A percentile compares a stretch with the other conserved stretches of the same genome.
Conservation (phyloP, 305 asterid genomes). For the Fraxinus latifolia region DNA sequence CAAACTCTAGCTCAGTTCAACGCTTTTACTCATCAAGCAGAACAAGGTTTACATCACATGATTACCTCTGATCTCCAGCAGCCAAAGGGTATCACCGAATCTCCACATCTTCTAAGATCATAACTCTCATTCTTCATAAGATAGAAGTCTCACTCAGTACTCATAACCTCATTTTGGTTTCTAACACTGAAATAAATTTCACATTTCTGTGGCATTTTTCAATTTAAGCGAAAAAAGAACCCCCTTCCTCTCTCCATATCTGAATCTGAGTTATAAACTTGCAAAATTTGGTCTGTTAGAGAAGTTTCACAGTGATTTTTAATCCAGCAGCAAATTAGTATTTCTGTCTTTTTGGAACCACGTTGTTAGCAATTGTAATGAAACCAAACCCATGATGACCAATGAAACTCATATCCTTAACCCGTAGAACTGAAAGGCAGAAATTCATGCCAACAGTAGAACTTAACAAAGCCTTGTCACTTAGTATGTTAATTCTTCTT, state of each 20-base stretch:
- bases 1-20: neutral
- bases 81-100: neutral
- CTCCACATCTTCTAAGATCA: slow-evolving; percentile 11
- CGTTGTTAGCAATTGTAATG: neutral
- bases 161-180: neutral
- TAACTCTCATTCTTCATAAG: neutral
- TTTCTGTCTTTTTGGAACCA: neutral
- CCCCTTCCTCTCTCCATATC: neutral
- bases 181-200: neutral
- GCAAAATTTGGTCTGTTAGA: slow-evolving; percentile 2
- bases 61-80: neutral
- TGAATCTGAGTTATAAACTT: slow-evolving; percentile 5
- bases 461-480: slow-evolving; percentile 1
- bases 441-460: neutral
- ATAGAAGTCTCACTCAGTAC: neutral
- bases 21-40: slow-evolving; percentile 8
- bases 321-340: slow-evolving; percentile 2
- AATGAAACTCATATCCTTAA: neutral
- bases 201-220: neutral
- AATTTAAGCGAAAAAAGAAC: neutral
- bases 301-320: neutral
- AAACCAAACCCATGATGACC: neutral
- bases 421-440: neutral
- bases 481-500: slow-evolving; percentile 1
- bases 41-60: neutral